Percentiles rank a stretch among this genome's conserved stretches.
Conservation (phyloP, 2,329 filamentous ascomycete species). For the Mollisia scopiformis region DNA sequence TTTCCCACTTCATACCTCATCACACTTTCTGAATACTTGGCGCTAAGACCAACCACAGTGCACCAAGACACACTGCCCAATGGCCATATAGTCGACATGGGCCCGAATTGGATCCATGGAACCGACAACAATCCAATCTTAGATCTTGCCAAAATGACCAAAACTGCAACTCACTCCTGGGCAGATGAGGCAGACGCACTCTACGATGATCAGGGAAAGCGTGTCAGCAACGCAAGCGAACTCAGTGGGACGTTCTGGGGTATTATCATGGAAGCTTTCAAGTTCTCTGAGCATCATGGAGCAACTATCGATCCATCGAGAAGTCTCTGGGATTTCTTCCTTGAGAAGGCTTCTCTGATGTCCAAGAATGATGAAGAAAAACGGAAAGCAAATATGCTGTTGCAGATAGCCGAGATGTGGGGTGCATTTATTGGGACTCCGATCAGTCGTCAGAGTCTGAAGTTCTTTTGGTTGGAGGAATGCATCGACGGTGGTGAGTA, state of each 20-base stretch:
- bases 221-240: constrained; percentile 37
- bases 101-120: constrained; percentile 39
- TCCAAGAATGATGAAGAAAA: constrained; percentile 40
- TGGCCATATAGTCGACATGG: constrained; percentile 31
- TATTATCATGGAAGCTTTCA: constrained; percentile 56
- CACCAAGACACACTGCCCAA: constrained; percentile 30
- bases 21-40: too few relatives aligned
- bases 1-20: too few relatives aligned
- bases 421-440: constrained; percentile 56
- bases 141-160: constrained; percentile 52
- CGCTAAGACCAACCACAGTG: not conserved
- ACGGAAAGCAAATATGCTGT: constrained; percentile 41
- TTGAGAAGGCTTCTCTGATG: constrained; percentile 48
- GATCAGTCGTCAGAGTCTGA: constrained; percentile 54
- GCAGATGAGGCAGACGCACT: constrained; percentile 49
- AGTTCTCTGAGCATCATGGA: constrained; percentile 52
- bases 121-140: constrained; percentile 50
- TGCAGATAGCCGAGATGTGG: constrained; percentile 47
- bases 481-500: constrained; percentile 52
- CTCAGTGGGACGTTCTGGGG: constrained; percentile 50
- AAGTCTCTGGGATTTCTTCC: constrained; percentile 56
- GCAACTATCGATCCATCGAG: constrained; percentile 49
- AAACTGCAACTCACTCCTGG: constrained; percentile 49
- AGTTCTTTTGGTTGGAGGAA: constrained; percentile 61
- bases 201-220: constrained; percentile 46